A percentile compares a stretch with the other conserved stretches of the same genome.
phyloP scores from a whole-genome alignment of 2,329 filamentous ascomycete species.

The Aspergillus terreus region DNA sequence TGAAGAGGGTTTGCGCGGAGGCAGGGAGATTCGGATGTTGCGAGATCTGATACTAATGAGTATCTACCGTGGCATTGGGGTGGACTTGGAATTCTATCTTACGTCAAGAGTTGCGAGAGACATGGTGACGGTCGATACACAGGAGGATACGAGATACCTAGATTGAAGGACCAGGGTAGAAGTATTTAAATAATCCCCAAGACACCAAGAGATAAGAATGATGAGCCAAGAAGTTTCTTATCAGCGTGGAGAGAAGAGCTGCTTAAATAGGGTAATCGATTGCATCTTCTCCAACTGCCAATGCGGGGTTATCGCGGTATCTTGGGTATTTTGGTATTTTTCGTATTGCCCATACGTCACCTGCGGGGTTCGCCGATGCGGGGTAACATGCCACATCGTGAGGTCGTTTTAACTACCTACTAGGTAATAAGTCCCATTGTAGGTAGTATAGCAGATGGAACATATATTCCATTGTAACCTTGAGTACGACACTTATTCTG shows the following conservation, averaged over 20 bases:
- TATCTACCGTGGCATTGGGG: not conserved
- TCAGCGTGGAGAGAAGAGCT: not conserved
- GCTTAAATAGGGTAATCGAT: constrained; percentile 15
- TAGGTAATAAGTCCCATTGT: too few relatives aligned
- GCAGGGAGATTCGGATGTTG: constrained; percentile 61
- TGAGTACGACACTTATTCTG: too few relatives aligned
- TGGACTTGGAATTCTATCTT: constrained; percentile 8
- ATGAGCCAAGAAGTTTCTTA: not conserved
- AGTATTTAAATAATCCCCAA: not conserved
- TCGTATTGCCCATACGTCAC: not conserved
- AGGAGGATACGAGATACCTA: not conserved
- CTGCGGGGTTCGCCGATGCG: too few relatives aligned
- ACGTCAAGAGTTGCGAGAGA: constrained; percentile 45
- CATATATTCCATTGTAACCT: too few relatives aligned
- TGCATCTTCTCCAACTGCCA: constrained; percentile 1
- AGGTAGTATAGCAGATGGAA: too few relatives aligned
- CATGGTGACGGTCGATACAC: constrained; percentile 26
- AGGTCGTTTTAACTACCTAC: too few relatives aligned
- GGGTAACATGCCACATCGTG: too few relatives aligned
- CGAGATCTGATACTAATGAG: constrained; percentile 18
- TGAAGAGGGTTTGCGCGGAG: constrained; percentile 71
- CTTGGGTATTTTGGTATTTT: too few relatives aligned
- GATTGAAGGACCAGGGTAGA: not conserved
- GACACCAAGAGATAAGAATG: not conserved
- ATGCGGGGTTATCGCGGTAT: constrained; percentile 3